phyloP scores from a whole-genome alignment of 345 rosid species.

The Eucalyptus rudis region DNA sequence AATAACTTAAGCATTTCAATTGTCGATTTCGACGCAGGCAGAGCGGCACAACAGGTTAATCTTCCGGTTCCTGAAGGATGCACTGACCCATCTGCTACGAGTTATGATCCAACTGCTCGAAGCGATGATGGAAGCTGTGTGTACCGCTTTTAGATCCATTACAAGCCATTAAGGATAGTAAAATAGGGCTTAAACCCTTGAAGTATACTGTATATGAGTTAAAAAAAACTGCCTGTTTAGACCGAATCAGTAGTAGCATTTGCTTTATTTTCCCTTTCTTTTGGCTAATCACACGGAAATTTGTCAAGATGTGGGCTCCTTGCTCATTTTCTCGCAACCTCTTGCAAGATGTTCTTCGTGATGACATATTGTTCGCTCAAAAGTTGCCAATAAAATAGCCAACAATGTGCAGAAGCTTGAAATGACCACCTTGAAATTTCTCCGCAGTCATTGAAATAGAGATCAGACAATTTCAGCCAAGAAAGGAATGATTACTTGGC shows the following conservation, averaged over 20 bases:
- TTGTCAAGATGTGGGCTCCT: not conserved
- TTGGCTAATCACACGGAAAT: not conserved
- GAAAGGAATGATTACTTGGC: not conserved
- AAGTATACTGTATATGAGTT: not conserved
- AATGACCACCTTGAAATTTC: not conserved
- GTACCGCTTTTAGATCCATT: not conserved
- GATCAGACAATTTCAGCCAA: not conserved
- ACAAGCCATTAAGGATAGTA: not conserved
- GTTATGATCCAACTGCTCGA: conserved; percentile 35
- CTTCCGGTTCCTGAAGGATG: conserved; percentile 33
- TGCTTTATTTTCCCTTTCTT: not conserved
- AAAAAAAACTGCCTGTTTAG: not conserved
- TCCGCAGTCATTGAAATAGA: not conserved
- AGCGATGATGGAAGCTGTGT: conserved; percentile 29
- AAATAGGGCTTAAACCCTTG: not conserved
- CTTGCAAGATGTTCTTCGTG: not conserved
- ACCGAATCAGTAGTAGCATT: not conserved
- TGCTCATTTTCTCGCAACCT: not conserved
- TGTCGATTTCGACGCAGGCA: conserved; percentile 20
- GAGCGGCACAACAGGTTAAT: conserved; percentile 31
- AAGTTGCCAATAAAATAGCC: not conserved
- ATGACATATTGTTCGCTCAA: not conserved
- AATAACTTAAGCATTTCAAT: not conserved
- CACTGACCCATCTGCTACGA: conserved; percentile 22
- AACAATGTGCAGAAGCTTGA: not conserved